Evolutionary conservation across 2,329 filamentous ascomycete species (phyloP), one percentile per base, ranked within the genome.

Genomic region (Chaetomium sp.): DNA sequence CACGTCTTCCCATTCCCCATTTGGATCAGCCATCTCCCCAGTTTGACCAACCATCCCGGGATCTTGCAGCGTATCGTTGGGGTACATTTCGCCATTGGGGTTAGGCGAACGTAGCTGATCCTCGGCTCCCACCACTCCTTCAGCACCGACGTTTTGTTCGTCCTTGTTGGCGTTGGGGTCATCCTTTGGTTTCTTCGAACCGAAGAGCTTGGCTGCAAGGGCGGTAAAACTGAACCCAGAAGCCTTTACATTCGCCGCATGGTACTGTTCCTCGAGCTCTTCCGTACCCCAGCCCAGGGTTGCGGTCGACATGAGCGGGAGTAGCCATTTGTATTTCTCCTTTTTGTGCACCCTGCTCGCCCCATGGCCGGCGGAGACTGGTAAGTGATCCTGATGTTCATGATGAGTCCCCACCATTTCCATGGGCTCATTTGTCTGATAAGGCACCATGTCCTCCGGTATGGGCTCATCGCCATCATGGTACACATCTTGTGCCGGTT

Each of bases 271-370:
- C 25, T 68, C 63, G 10, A 68, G 38, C 4, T 33, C 61, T 35
- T 65, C 60, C 38, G 64, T 53, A 7, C 58, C 63, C 57, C 61
- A 66, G 9, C 66, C 66, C 35, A 68, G n/a, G 3, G 66, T 68
- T 10, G 64, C 63, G 9, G 58, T 56, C 25, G 61, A 27, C 66
- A 68, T 64, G 19, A 68, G n/a, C 25, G 66, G 64, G 27, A 68
- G 61, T 23, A 68, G 35, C 66, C 66, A 68, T 23, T 57, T 51
- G 53, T 65, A 57, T 45, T 58, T 68, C 25, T 65, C 56, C 27
- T 61, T 62, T 19, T 57, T 60, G 42, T 51, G 51, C 8, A 23
- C 38, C n/a, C 42, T 25, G 7, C 13, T 23, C 12, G 23, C 9
- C 3, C 13, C 9, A 5, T n/a, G 7, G 4, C 42, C 42, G 10